Evolutionary conservation across 2,329 filamentous ascomycete species (phyloP), one percentile per base, ranked within the genome.

Genomic region (Ceratocystis colombiana): DNA sequence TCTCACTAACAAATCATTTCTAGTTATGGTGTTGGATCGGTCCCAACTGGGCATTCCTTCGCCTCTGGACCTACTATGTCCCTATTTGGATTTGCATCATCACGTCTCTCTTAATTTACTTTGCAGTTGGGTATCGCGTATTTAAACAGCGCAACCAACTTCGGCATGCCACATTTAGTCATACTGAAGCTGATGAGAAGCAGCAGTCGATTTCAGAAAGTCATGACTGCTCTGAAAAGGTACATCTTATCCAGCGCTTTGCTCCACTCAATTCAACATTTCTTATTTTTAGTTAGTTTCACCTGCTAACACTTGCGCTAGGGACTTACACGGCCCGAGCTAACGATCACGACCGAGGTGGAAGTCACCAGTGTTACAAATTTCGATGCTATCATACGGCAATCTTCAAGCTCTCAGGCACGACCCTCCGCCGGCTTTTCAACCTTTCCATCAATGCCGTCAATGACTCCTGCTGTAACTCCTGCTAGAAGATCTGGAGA

Each of bases 21-120:
- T 61, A 84, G 82, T 78, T 85, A 25, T 85, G 83, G 83, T 85
- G 82, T 72, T 85, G 83, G 83, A 83, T 85, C 57, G 78, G 78
- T 67, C 74, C 75, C 44, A 74, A 77, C 44, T 84, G 80, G 80
- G 81, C 81, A 69, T 76, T 77, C 50, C 76, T 85, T 15, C 81
- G 83, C 41, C 84, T 85, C 55, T 84, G 80, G 70, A 81, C 81
- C 5, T 85, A 85, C 72, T 85, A 85, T 71, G 76, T 85, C 69
- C 80, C 83, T 2, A 82, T 85, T 61, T 85, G 82, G 82, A 76
- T 81, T 10, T 85, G 82, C 72, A 84, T 84, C 64, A 72, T 79
- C 59, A 74, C 82, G 12, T 84, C 82, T 0, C 73, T 79, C 17
- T 66, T 81, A 62, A 82, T 84, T 66, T 85, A 85, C 69, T 73